Evolutionary conservation across 805 yeast genomes (phyloP), one percentile per base, ranked within the genome.

Genomic region (Isabelozyma gotoi): DNA sequence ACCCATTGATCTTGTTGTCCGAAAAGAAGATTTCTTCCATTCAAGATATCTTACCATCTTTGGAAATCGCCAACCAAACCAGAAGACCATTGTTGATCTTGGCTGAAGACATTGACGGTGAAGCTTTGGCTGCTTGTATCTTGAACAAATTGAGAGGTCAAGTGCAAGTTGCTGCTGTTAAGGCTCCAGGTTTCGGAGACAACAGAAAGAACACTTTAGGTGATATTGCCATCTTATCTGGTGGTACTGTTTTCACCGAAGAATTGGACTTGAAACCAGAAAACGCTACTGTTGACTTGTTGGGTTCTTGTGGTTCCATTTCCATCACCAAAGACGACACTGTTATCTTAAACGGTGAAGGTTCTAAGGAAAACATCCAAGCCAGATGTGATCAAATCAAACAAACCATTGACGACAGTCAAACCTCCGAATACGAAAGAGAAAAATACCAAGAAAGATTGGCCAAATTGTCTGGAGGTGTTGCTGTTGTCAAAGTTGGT

Each of bases 171-270:
- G 87, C 94, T 65, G 95, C 94, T 56, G 97, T 94, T 54, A 92
- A 91, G 79, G 96, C 98, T 27, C 99, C 99, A 59, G 99, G 99
- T 41, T 94, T 92, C 62, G 99, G 98, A 69, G 99, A 94, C 77
- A 91, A 94, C 84, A 86, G 97, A 76, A 88, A 88, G 80, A 90
- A 90, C 78, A 90, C 88, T 53, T 76, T 94, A 50, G 97, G 96
- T 55, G 99, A 94, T 69, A 83, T 94, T 68, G 96, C 97, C 60
- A 85, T 89, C 59, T 78, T 91, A 50, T 85, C 97, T 36, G 97
- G 97, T 49, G 97, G 97, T 71, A 88, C 96, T 39, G 84, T 80
- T 27, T 80, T 80, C 74, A 89, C 97, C 53, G 97, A 91, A 71
- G 98, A 94, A 69, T 79, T 90, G 57, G 97, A 90, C 65, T 79